phyloP scores from a whole-genome alignment of 306 rosid genomes.

The Castanea crenata region DNA sequence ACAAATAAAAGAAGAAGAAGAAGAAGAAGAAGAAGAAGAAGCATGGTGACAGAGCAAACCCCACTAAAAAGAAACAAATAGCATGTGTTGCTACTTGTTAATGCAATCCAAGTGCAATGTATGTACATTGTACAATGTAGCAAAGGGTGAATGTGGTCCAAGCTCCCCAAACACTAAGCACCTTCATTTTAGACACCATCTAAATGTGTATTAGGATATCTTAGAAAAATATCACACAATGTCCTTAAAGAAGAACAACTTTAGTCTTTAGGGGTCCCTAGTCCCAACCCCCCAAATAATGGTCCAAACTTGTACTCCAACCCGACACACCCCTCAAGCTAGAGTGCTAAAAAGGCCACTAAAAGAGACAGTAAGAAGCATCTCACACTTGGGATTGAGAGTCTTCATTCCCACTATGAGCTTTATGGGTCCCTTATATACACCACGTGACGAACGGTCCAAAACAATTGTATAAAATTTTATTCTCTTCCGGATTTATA shows the following conservation, averaged over 20 bases:
- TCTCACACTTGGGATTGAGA: background rate
- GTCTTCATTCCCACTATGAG: background rate
- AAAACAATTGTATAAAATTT: background rate
- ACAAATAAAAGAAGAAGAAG: no score
- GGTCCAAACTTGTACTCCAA: background rate
- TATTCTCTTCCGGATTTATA: no score
- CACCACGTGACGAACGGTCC: background rate
- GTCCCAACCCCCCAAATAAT: background rate
- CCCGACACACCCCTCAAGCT: background rate
- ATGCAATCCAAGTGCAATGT: background rate
- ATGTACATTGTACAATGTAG: background rate
- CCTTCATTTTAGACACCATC: background rate
- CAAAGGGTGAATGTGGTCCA: background rate
- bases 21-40: background rate
- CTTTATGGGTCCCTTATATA: background rate
- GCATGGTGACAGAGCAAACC: background rate
- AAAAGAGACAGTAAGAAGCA: background rate
- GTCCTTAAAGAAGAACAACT: background rate
- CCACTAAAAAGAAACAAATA: background rate
- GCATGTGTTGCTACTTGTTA: background rate
- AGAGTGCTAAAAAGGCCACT: background rate
- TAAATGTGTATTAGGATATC: background rate
- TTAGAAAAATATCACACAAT: background rate
- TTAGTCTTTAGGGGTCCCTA: background rate
- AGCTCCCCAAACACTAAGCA: background rate